These are phyloP conservation scores for Cryphonectria naterciae DNA, from an alignment of 2,329 filamentous ascomycete species.

Conservation along the genomic window DNA sequence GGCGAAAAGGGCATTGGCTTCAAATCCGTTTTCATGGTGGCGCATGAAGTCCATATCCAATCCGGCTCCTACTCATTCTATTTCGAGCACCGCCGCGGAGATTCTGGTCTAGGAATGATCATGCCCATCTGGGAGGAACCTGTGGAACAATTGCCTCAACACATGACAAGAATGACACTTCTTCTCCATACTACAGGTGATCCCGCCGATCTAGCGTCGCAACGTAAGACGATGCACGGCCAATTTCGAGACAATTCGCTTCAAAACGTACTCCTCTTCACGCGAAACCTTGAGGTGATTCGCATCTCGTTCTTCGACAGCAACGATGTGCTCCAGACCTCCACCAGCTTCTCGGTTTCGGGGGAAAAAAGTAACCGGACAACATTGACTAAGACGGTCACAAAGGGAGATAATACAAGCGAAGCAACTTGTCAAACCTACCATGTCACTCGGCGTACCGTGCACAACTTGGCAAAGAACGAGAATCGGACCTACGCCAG, in stretches of 20 bases:
- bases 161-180: conserved; percentile 27
- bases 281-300: conserved; percentile 44
- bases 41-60: conserved; percentile 42
- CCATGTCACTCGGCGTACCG: conserved; percentile 22
- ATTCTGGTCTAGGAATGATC: conserved; percentile 43
- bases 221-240: conserved; percentile 34
- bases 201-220: neutral
- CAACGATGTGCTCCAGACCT: conserved; percentile 15
- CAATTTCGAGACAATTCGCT: conserved; percentile 44
- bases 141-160: conserved; percentile 2
- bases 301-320: conserved; percentile 36
- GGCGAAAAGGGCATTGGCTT: conserved; percentile 57
- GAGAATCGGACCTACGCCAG: conserved; percentile 33
- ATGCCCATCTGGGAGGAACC: conserved; percentile 33
- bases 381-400: conserved; percentile 31
- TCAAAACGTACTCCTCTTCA: conserved; percentile 46
- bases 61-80: conserved; percentile 50
- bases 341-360: conserved; percentile 28
- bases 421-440: conserved; percentile 2
- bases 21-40: conserved; percentile 55
- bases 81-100: conserved; percentile 41
- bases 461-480: conserved; percentile 16
- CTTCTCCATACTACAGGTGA: conserved; percentile 24
- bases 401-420: neutral
- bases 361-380: conserved; percentile 13